These are phyloP conservation scores for Hygrophoropsis aurantiaca DNA, from an alignment of 768 basidiomycete genomes.

Conservation along the genomic window DNA sequence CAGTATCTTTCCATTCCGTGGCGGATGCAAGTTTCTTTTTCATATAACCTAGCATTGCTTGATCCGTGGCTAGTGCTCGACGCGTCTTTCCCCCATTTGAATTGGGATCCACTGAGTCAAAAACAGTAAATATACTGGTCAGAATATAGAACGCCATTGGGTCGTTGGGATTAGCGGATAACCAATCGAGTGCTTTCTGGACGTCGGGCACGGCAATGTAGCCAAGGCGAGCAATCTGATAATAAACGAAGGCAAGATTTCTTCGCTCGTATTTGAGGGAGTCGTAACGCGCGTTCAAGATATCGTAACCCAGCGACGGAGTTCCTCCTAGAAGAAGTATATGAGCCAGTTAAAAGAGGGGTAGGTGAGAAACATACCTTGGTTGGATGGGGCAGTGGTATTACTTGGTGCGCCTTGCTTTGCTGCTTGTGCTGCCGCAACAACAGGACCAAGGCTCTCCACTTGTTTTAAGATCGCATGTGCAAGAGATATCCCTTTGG, in stretches of 20 bases:
- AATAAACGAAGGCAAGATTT: conserved; percentile 61
- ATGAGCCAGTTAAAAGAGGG: background rate
- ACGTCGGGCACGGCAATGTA: conserved; percentile 61
- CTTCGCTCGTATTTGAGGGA: conserved; percentile 76
- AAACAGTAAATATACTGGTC: conserved; percentile 58
- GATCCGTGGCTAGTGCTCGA: conserved; percentile 46
- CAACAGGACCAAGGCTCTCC: conserved; percentile 53
- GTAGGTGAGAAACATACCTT: conserved; percentile 46
- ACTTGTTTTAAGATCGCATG: conserved; percentile 62
- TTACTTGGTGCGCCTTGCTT: conserved; percentile 60
- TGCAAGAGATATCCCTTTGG: conserved; percentile 46
- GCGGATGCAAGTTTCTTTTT: conserved; percentile 51
- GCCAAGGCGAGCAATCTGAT: conserved; percentile 62
- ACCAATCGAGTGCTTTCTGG: conserved; percentile 67
- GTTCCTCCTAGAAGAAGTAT: conserved; percentile 31
- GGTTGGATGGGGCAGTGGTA: conserved; percentile 53
- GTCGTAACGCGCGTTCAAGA: conserved; percentile 66
- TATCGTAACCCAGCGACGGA: conserved; percentile 60
- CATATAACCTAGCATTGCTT: conserved; percentile 54
- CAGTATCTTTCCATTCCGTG: conserved; percentile 65
- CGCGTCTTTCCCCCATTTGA: conserved; percentile 45
- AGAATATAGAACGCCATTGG: conserved; percentile 70
- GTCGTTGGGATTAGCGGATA: conserved; percentile 63
- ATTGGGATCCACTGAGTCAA: conserved; percentile 65
- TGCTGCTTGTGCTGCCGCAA: conserved; percentile 54